Percentiles rank a stretch among this genome's conserved stretches.
These are phyloP conservation scores for Nakaseomyces uthaithaninus DNA, from an alignment of 1,139 yeast genomes.

Conservation along the genomic window DNA sequence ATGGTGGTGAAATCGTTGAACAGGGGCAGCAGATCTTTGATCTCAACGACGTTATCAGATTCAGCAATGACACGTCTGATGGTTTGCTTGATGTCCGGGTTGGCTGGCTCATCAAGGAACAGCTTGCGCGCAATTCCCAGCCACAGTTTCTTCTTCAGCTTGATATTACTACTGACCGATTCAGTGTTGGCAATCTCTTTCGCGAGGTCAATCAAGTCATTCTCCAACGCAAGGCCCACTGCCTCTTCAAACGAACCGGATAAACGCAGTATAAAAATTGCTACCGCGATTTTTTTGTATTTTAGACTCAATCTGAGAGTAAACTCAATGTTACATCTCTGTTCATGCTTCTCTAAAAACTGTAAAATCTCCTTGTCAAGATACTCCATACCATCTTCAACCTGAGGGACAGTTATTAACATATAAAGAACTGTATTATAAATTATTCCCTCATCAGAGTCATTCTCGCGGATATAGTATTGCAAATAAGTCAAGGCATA, in stretches of 20 bases:
- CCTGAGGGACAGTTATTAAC: conserved; percentile 37
- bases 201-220: conserved; percentile 56
- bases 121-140: conserved; percentile 55
- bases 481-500: conserved; percentile 60
- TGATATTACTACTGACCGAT: conserved; percentile 34
- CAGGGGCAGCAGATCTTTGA: conserved; percentile 76
- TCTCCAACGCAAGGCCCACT: conserved; percentile 57
- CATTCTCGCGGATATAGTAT: conserved; percentile 49
- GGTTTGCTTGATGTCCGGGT: conserved; percentile 27
- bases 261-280: conserved; percentile 61
- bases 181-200: conserved; percentile 48
- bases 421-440: conserved; percentile 71
- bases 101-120: conserved; percentile 19
- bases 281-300: conserved; percentile 51
- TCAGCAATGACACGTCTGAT: conserved; percentile 38
- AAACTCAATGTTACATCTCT: conserved; percentile 53
- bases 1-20: conserved; percentile 79
- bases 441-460: conserved; percentile 43
- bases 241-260: conserved; percentile 75
- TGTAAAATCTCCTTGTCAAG: conserved; percentile 36
- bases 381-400: conserved; percentile 2
- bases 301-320: conserved; percentile 66
- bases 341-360: conserved; percentile 39
- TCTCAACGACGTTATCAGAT: conserved; percentile 49
- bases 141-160: conserved; percentile 67